These are phyloP conservation scores for sunflower (Helianthus annuus) DNA, from an alignment of 129 eudicot species.

Conservation along the genomic window DNA sequence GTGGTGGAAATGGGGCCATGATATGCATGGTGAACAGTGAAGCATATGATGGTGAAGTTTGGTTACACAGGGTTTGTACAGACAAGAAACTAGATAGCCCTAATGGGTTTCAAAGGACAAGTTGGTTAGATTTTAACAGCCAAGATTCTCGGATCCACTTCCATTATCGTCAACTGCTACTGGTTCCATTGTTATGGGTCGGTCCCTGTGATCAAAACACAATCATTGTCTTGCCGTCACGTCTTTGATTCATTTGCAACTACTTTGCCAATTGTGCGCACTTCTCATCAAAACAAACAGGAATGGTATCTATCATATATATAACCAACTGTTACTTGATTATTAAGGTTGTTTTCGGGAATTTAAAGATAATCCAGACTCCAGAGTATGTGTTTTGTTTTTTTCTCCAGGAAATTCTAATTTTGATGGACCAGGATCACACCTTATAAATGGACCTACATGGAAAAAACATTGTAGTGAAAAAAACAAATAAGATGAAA, in stretches of 20 bases:
- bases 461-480: background rate
- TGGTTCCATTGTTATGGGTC: constrained; percentile 37
- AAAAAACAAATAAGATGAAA: too few relatives aligned
- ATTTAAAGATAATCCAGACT: constrained; percentile 10
- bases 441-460: background rate
- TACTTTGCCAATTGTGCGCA: constrained; percentile 16
- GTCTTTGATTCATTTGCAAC: constrained; percentile 12
- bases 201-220: constrained; percentile 35
- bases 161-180: constrained; percentile 30
- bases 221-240: constrained; percentile 24
- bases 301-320: constrained; percentile 10
- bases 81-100: constrained; percentile 24
- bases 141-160: constrained; percentile 53
- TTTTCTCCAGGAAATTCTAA: background rate
- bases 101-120: constrained; percentile 35
- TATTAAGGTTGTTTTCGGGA: constrained; percentile 5
- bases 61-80: constrained; percentile 37
- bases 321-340: background rate
- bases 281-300: background rate
- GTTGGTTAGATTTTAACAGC: constrained; percentile 30
- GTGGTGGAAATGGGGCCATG: constrained; percentile 36
- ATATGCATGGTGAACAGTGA: constrained; percentile 33
- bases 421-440: background rate
- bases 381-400: background rate
- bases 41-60: constrained; percentile 25